Percentiles rank a stretch among this genome's conserved stretches.
Evolutionary conservation across 2,329 filamentous ascomycete species (phyloP).

Genomic region (Verticillium klebahnii): DNA sequence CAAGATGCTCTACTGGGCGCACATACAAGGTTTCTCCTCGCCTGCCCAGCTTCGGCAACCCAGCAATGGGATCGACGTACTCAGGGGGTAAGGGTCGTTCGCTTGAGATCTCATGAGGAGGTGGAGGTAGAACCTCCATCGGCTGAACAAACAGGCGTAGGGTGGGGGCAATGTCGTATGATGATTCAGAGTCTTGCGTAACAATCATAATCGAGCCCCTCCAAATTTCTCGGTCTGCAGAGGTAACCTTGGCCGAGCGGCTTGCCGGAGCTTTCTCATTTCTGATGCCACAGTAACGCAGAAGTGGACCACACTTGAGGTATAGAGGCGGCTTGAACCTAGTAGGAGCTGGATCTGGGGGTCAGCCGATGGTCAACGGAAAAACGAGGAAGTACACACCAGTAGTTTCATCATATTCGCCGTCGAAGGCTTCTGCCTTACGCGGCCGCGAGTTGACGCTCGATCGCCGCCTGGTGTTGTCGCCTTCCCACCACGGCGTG

Average conservation of each 20-base stretch:
- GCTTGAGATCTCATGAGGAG: conserved; percentile 62
- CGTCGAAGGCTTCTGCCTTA: conserved; percentile 61
- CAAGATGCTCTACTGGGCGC: conserved; percentile 80
- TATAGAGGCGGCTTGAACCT: conserved; percentile 80
- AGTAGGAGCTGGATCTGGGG: conserved; percentile 45
- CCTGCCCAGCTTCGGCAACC: conserved; percentile 78
- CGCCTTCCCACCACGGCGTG: conserved; percentile 74
- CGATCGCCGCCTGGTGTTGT: conserved; percentile 35
- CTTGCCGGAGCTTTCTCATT: conserved; percentile 46
- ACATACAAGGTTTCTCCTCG: conserved; percentile 85
- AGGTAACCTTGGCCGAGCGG: conserved; percentile 27
- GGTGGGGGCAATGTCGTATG: conserved; percentile 73
- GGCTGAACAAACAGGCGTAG: conserved; percentile 84
- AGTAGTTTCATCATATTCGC: conserved; percentile 59
- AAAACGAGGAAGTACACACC: conserved; percentile 31
- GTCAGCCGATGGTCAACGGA: background rate
- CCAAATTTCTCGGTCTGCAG: conserved; percentile 72
- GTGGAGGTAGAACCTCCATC: conserved; percentile 74
- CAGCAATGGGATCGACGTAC: conserved; percentile 85
- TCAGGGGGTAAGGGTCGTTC: conserved; percentile 67
- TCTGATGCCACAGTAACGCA: conserved; percentile 84
- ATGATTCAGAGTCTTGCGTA: conserved; percentile 77
- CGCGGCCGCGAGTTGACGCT: conserved; percentile 44
- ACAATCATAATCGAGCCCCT: conserved; percentile 94
- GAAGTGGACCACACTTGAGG: conserved; percentile 82